phyloP scores from a whole-genome alignment of 2,329 filamentous ascomycete genomes.

The Trichoderma breve region DNA sequence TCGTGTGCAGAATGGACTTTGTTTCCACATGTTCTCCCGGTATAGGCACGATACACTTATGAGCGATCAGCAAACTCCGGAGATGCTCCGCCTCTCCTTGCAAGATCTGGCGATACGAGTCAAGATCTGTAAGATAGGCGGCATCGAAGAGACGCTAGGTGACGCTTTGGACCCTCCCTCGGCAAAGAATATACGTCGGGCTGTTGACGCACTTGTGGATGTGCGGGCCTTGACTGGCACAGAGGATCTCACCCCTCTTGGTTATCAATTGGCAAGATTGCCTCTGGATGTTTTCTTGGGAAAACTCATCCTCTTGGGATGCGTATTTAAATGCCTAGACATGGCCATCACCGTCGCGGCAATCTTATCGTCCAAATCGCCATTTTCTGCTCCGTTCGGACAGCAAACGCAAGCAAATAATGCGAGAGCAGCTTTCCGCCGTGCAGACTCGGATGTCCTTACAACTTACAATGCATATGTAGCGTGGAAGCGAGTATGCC shows the following conservation, averaged over 20 bases:
- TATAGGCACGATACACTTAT: constrained; percentile 81
- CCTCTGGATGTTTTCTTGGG: constrained; percentile 93
- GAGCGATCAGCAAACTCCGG: constrained; percentile 90
- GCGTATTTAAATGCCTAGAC: constrained; percentile 87
- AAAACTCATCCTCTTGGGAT: constrained; percentile 84
- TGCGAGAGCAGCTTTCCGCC: constrained; percentile 73
- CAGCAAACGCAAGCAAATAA: constrained; percentile 79
- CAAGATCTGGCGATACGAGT: constrained; percentile 95
- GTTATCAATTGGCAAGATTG: constrained; percentile 79
- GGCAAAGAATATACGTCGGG: constrained; percentile 86
- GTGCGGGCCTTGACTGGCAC: constrained; percentile 79
- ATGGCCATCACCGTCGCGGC: constrained; percentile 89
- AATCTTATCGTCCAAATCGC: constrained; percentile 90
- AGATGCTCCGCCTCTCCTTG: constrained; percentile 89
- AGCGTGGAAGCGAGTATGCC: constrained; percentile 82
- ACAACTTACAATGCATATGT: constrained; percentile 93
- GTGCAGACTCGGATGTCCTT: constrained; percentile 85
- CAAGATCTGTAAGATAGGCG: constrained; percentile 94
- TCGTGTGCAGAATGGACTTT: constrained; percentile 90
- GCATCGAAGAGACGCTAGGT: constrained; percentile 84
- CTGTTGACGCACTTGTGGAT: constrained; percentile 89
- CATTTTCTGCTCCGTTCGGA: constrained; percentile 83
- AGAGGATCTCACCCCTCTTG: constrained; percentile 85
- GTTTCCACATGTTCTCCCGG: constrained; percentile 94
- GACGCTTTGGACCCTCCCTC: constrained; percentile 89